Conservation (phyloP, 139 green algal species). For the Eudorina sp. region DNA sequence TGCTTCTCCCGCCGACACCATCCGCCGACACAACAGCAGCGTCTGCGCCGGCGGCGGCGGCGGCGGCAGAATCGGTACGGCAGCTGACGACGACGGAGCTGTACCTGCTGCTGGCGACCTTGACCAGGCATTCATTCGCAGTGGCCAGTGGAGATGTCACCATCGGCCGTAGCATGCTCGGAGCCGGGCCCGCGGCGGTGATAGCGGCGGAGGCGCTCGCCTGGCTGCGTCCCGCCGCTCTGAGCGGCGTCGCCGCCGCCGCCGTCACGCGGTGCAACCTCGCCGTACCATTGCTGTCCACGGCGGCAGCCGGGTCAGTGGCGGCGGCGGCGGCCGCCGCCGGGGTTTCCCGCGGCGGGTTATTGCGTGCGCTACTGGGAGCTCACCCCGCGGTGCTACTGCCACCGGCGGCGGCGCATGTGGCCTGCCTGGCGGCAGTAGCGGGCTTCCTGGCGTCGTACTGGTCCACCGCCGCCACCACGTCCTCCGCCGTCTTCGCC, state of each 20-base stretch:
- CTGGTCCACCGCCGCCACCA: conserved; percentile 47
- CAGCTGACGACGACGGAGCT: conserved; percentile 51
- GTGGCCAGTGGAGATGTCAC: conserved; percentile 31
- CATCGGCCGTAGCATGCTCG: conserved; percentile 50
- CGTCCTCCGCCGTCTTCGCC: neutral
- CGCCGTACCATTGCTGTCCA: conserved; percentile 4
- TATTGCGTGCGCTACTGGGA: neutral
- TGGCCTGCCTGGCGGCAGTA: conserved; percentile 50
- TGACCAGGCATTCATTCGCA: conserved; percentile 54
- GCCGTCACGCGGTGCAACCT: conserved; percentile 19
- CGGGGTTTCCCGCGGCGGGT: neutral
- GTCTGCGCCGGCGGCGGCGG: neutral
- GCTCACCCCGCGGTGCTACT: conserved; percentile 48
- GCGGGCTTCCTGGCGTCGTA: conserved; percentile 60
- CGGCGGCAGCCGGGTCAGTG: neutral
- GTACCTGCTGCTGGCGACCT: conserved; percentile 47
- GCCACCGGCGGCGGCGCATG: conserved; percentile 27
- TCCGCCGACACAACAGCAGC: too few species aligned
- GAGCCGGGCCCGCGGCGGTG: conserved; percentile 48
- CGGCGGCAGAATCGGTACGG: conserved; percentile 4
- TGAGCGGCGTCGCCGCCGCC: conserved; percentile 29
- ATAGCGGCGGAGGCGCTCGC: conserved; percentile 38
- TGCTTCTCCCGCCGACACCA: conserved; percentile 47
- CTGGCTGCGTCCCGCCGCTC: conserved; percentile 21
- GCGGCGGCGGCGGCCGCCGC: neutral